Evolutionary conservation across 1,284 basidiomycete species (phyloP).

Genomic region (Coniophora puteana): DNA sequence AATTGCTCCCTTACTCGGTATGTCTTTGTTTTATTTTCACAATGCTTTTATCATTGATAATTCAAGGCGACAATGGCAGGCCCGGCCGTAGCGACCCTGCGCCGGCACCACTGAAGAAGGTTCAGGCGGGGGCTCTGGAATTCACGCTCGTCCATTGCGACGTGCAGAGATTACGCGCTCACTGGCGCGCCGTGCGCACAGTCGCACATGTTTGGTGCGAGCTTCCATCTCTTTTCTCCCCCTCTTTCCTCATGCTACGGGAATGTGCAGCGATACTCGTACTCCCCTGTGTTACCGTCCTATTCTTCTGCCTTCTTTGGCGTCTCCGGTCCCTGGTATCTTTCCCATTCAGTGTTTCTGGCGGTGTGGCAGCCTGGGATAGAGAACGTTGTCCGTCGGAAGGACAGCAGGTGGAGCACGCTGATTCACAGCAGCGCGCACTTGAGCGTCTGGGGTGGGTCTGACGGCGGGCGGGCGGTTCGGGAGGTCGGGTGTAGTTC

Average conservation of each 20-base stretch:
- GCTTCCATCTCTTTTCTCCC: neutral
- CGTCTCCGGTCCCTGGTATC: conserved; percentile 20
- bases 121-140: too few species aligned
- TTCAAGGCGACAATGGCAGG: too few species aligned
- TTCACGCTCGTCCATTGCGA: neutral
- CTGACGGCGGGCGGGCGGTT: conserved; percentile 27
- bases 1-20: too few species aligned
- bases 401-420: too few species aligned
- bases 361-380: too few species aligned
- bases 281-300: conserved; percentile 5
- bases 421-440: conserved; percentile 32
- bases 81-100: too few species aligned
- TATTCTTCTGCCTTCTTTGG: conserved; percentile 3
- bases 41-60: too few species aligned
- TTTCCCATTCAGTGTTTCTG: too few species aligned
- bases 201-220: conserved; percentile 17
- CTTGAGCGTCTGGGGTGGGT: conserved; percentile 26
- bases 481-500: too few species aligned
- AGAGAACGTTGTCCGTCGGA: too few species aligned
- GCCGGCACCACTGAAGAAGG: too few species aligned
- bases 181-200: conserved; percentile 13
- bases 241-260: conserved; percentile 1
- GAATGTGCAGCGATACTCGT: neutral
- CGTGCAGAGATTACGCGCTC: conserved; percentile 12
- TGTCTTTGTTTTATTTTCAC: too few species aligned